Evolutionary conservation across 305 asterid genomes (phyloP).

Genomic region (Fraxinus platypoda): DNA sequence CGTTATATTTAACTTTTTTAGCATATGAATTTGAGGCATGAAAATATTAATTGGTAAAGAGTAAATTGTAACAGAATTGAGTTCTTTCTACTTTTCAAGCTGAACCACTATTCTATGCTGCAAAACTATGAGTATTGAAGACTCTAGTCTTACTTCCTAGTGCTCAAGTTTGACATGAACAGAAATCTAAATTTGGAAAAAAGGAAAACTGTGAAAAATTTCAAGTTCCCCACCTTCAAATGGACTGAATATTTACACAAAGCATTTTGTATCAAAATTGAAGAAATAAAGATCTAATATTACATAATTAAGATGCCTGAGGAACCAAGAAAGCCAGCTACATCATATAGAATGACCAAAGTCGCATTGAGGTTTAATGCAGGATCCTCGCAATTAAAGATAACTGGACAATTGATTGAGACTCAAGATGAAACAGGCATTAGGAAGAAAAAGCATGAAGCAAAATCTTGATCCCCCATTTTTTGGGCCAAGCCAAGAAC

Average conservation of each 20-base stretch:
- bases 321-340: not conserved
- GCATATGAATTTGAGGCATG: not conserved
- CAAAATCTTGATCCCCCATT: not conserved
- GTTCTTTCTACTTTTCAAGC: conserved; percentile 11
- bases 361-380: not conserved
- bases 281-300: not conserved
- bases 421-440: not conserved
- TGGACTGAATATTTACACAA: not conserved
- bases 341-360: not conserved
- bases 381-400: not conserved
- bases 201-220: not conserved
- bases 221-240: conserved; percentile 2
- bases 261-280: not conserved
- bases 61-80: not conserved
- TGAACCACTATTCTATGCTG: not conserved
- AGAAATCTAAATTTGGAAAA: not conserved
- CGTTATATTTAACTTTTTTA: not conserved
- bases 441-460: not conserved
- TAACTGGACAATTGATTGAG: not conserved
- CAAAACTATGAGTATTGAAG: conserved; percentile 3
- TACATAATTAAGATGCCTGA: not conserved
- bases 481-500: not conserved
- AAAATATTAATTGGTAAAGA: not conserved
- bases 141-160: not conserved
- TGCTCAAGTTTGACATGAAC: not conserved